Conservation (phyloP, 73 alveolate species). For the Symbiodinium pilosum region DNA sequence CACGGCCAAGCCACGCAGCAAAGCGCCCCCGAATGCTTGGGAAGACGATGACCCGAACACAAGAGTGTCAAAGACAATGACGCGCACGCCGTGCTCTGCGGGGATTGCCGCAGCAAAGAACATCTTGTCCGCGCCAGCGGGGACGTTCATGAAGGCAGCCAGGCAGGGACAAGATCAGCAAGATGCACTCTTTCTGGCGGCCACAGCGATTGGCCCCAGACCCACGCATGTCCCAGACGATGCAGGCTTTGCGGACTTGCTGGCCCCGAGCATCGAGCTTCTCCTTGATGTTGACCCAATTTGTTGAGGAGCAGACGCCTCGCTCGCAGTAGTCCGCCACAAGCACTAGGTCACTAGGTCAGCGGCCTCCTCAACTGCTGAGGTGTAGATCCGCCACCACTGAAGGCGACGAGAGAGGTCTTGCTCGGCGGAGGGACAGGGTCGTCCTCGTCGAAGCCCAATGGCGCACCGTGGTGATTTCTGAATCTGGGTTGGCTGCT, state of each 20-base stretch:
- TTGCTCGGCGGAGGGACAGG: neutral
- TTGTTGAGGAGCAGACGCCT: conserved; percentile 31
- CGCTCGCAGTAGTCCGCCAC: neutral
- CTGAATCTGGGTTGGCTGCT: neutral
- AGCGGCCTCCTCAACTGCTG: neutral
- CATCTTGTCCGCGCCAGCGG: conserved; percentile 11
- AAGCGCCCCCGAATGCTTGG: conserved; percentile 41
- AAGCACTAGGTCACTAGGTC: neutral
- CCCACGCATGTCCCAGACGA: conserved; percentile 34
- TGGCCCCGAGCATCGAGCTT: neutral
- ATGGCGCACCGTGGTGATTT: neutral
- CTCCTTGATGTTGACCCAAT: conserved; percentile 10
- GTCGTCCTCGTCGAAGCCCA: neutral
- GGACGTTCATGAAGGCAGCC: neutral
- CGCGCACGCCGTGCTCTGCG: neutral
- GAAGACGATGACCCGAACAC: conserved; percentile 29
- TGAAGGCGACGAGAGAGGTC: neutral
- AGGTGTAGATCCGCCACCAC: neutral
- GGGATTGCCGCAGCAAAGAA: neutral
- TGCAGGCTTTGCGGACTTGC: neutral
- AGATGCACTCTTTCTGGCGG: neutral
- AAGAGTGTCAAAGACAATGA: conserved; percentile 30
- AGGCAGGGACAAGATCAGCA: neutral
- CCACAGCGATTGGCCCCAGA: neutral
- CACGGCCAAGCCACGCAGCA: conserved; percentile 35